A percentile compares a stretch with the other conserved stretches of the same genome.
phyloP scores from a whole-genome alignment of 2,329 filamentous ascomycete species.

The Macrophomina pseudophaseolina region DNA sequence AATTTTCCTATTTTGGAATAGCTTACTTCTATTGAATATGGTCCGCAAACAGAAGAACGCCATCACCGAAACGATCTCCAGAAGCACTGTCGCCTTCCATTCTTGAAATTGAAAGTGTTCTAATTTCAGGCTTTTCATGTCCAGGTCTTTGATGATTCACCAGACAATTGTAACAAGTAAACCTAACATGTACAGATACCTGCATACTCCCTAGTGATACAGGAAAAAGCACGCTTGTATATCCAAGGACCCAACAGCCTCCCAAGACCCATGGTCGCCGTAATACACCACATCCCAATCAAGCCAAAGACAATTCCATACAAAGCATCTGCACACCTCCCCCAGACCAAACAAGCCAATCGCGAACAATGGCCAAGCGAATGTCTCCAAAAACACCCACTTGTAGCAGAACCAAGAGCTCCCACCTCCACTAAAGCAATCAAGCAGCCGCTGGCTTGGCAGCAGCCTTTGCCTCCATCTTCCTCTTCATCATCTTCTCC shows the following conservation, averaged over 20 bases:
- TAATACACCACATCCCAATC: neutral
- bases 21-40: neutral
- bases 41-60: no score
- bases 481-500: constrained; percentile 52
- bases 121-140: no score
- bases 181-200: neutral
- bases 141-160: no score
- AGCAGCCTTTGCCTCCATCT: constrained; percentile 31
- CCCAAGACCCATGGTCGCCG: neutral
- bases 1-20: constrained; percentile 9
- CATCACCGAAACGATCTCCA: no score
- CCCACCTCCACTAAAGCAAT: neutral
- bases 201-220: neutral
- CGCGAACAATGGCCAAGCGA: neutral
- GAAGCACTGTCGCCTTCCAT: neutral
- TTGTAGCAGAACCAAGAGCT: neutral
- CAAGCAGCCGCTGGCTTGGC: constrained; percentile 24
- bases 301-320: neutral
- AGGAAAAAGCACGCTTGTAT: neutral
- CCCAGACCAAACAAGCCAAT: neutral
- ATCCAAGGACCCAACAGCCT: neutral
- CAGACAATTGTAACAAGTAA: no score
- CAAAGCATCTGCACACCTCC: neutral
- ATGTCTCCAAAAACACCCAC: neutral
- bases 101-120: neutral